These are phyloP conservation scores for Microthlaspi erraticum DNA, from an alignment of 345 rosid species.

Conservation along the genomic window DNA sequence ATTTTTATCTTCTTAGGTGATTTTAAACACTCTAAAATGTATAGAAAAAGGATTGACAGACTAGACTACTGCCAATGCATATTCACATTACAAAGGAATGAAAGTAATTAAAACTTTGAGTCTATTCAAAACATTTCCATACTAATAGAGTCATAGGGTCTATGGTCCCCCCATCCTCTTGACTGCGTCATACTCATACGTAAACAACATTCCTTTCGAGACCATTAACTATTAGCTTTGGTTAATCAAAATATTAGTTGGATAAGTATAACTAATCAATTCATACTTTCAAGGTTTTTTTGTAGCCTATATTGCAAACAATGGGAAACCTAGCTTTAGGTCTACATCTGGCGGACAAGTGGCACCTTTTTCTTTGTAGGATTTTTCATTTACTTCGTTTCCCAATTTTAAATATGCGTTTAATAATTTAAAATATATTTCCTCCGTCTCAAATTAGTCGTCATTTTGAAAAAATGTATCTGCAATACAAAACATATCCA, in stretches of 20 bases:
- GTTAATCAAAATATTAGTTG: constrained; percentile 27
- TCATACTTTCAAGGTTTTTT: constrained; percentile 32
- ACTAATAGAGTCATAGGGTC: not conserved
- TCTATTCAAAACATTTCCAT: not conserved
- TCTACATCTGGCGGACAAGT: constrained; percentile 36
- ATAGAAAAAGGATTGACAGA: no score
- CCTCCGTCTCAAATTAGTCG: no score
- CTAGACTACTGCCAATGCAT: no score
- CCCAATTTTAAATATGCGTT: not conserved
- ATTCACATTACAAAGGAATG: no score
- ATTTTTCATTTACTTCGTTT: constrained; percentile 16
- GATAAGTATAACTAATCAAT: constrained; percentile 21
- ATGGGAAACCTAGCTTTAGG: constrained; percentile 21
- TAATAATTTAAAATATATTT: not conserved
- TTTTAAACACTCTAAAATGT: no score
- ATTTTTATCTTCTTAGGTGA: no score
- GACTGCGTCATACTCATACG: not conserved
- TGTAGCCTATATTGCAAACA: constrained; percentile 37
- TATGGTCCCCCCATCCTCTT: constrained; percentile 25
- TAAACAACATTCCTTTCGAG: constrained; percentile 29
- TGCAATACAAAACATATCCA: no score
- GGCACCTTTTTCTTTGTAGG: constrained; percentile 21
- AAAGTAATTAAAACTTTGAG: no score
- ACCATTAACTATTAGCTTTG: constrained; percentile 7
- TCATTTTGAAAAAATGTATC: no score